Conservation (phyloP, 352 stramenopile species). For the Aphanomyces stellatus region DNA sequence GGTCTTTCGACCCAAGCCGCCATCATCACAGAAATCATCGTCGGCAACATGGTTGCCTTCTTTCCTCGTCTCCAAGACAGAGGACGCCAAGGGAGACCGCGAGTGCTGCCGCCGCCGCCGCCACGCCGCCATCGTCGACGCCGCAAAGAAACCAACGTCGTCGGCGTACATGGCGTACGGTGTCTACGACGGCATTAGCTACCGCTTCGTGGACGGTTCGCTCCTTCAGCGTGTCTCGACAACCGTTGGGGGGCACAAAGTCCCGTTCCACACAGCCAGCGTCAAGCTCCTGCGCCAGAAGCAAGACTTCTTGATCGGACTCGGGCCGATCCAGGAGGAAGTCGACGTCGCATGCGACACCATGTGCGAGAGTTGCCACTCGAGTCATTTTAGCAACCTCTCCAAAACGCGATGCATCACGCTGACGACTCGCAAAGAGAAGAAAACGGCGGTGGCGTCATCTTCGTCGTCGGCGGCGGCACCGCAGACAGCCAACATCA, state of each 20-base stretch:
- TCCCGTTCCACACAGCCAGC: neutral
- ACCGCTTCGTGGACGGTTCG: constrained; percentile 1
- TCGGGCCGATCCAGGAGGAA: constrained; percentile 1
- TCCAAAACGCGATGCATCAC: constrained; percentile 5
- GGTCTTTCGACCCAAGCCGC: no score
- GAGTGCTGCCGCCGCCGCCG: neutral
- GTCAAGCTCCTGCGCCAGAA: neutral
- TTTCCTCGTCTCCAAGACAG: no score
- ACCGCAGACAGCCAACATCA: no score
- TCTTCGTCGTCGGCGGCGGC: no score
- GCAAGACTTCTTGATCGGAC: neutral
- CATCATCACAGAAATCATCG: no score
- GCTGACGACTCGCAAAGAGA: no score
- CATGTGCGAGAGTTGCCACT: constrained; percentile 7
- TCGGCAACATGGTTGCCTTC: no score
- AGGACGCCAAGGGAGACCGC: neutral
- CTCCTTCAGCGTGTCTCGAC: neutral
- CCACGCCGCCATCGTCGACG: neutral
- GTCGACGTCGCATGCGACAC: no score
- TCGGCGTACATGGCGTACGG: no score
- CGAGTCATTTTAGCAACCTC: neutral
- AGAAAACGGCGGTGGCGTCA: no score
- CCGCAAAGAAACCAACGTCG: no score
- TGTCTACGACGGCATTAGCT: constrained; percentile 10
- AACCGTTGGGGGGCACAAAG: neutral